phyloP scores from a whole-genome alignment of 805 yeast species.

The Zygosaccharomyces gambellarensis region DNA sequence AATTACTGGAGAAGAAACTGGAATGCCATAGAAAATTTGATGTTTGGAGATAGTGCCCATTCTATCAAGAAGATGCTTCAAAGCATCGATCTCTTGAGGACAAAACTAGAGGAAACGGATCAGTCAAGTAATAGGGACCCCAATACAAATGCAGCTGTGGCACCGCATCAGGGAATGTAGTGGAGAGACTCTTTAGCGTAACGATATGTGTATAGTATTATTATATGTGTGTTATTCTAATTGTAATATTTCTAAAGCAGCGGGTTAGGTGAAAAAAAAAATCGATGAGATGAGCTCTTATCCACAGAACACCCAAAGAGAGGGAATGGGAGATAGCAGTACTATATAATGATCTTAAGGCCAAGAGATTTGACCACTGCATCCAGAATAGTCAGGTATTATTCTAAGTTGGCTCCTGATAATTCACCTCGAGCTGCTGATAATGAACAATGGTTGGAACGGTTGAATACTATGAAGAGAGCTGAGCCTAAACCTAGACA shows the following conservation, averaged over 20 bases:
- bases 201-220: neutral
- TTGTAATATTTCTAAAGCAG: neutral
- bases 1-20: constrained; percentile 31
- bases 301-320: neutral
- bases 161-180: neutral
- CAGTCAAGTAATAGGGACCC: neutral
- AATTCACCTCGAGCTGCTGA: constrained; percentile 41
- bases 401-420: constrained; percentile 27
- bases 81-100: constrained; percentile 22
- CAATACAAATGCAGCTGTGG: constrained; percentile 4
- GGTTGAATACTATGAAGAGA: constrained; percentile 12
- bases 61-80: constrained; percentile 30
- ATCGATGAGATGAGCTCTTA: neutral
- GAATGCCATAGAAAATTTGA: constrained; percentile 28
- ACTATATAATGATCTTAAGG: neutral
- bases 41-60: constrained; percentile 31
- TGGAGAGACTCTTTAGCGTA: neutral
- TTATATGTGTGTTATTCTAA: neutral
- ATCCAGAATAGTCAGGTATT: constrained; percentile 2
- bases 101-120: constrained; percentile 9
- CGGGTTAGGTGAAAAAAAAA: neutral
- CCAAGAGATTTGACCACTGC: neutral
- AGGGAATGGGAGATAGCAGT: neutral
- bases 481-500: neutral
- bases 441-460: constrained; percentile 41